Conservation (phyloP, 768 basidiomycete species). For the Ramaria rubella region DNA sequence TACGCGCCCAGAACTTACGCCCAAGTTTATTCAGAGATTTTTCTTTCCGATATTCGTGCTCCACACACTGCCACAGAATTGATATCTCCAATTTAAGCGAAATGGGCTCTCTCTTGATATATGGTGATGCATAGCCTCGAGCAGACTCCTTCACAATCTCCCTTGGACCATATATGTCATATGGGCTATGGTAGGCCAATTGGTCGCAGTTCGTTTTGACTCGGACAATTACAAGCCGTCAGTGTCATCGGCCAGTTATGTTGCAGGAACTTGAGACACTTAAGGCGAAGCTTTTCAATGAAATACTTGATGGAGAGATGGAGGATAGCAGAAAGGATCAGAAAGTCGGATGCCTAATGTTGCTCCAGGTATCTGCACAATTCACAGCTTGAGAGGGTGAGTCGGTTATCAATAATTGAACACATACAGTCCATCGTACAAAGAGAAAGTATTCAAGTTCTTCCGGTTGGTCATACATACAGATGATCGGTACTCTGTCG, state of each 20-base stretch:
- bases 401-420: not conserved
- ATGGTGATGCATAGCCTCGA: no score
- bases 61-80: no score
- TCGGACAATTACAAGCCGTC: no score
- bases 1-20: constrained; percentile 52
- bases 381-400: constrained; percentile 1
- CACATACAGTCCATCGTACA: constrained; percentile 69
- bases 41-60: no score
- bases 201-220: no score
- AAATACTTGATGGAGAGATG: constrained; percentile 59
- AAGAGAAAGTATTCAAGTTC: constrained; percentile 54
- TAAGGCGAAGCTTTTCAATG: constrained; percentile 49
- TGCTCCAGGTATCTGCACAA: constrained; percentile 38
- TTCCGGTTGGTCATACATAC: constrained; percentile 49
- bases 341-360: constrained; percentile 45
- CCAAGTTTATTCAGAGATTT: no score
- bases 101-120: no score
- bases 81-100: no score
- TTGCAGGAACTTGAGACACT: constrained; percentile 47
- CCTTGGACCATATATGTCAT: no score
- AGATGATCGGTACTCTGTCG: constrained; percentile 45
- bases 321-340: constrained; percentile 47
- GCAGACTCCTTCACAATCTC: no score
- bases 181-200: no score
- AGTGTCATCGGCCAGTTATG: constrained; percentile 57